Evolutionary conservation across 2,329 filamentous ascomycete species (phyloP).

Genomic region (Byssochlamys sp.): DNA sequence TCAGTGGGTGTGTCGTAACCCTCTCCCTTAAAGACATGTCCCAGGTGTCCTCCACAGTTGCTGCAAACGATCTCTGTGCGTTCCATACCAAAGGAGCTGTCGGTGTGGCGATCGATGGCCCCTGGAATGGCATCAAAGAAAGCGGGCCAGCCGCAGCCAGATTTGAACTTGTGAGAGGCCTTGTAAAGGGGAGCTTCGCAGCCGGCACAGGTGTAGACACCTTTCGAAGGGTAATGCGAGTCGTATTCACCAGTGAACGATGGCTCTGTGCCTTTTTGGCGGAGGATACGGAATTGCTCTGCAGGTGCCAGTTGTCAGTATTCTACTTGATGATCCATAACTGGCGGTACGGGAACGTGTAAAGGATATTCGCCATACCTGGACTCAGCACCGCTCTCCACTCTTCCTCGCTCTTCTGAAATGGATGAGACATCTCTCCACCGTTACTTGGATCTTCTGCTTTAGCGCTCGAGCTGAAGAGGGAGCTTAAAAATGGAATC

Average conservation of each 20-base stretch:
- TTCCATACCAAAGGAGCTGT: slow-evolving; percentile 68
- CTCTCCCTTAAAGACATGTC: slow-evolving; percentile 87
- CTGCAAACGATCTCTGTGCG: slow-evolving; percentile 88
- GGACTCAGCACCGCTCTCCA: slow-evolving; percentile 77
- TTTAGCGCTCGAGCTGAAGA: slow-evolving; percentile 58
- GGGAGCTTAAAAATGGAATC: slow-evolving; percentile 66
- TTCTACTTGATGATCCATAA: neutral
- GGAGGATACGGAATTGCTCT: slow-evolving; percentile 94
- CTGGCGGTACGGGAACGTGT: neutral
- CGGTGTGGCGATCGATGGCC: slow-evolving; percentile 72
- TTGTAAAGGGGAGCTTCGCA: slow-evolving; percentile 85
- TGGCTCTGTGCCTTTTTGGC: slow-evolving; percentile 81
- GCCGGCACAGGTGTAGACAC: slow-evolving; percentile 78
- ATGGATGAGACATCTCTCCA: slow-evolving; percentile 53
- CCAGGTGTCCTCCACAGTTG: slow-evolving; percentile 86
- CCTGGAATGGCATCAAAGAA: slow-evolving; percentile 94
- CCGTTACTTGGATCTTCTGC: slow-evolving; percentile 25
- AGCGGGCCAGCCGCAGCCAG: slow-evolving; percentile 92
- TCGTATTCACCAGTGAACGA: slow-evolving; percentile 75
- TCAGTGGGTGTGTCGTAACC: slow-evolving; percentile 76
- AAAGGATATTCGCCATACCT: slow-evolving; percentile 36
- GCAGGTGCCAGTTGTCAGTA: slow-evolving; percentile 2
- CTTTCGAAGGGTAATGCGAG: slow-evolving; percentile 66
- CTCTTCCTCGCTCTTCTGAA: slow-evolving; percentile 69
- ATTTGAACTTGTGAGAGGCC: slow-evolving; percentile 89